Evolutionary conservation across 805 yeast species (phyloP), one percentile per base, ranked within the genome.

Genomic region (Saccharomyces paradoxus): DNA sequence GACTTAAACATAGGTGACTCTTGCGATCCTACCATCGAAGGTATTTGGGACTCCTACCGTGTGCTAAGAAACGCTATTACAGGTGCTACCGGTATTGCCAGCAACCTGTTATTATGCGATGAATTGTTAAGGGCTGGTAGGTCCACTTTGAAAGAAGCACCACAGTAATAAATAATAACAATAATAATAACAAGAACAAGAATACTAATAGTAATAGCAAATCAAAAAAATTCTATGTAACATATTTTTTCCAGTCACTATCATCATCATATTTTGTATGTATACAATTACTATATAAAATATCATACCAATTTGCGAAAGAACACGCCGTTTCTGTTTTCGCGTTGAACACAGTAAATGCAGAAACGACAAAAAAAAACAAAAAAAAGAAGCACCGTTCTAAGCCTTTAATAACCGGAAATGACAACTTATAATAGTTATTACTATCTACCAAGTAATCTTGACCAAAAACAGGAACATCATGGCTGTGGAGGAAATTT

Each of bases 61-160:
- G 99, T 94, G 44, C 75, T 94, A 56, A 83, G 99, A 75, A 94
- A 94, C 70, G 96, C 96, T 9, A 77, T 94, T 53, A 83, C 90
- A 51, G 84, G 96, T 49, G 96, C 98, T 41, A 86, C 95, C 1
- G 96, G 97, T 53, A 94, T 94, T 65, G 92, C 99, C 1, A 84
- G 94, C 59, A 94, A 94, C 69, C 75, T 94, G 64, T 79, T 94
- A 60, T 77, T 94, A 58, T 94, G 99, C 77, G 99, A 94, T 74
- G 99, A 94, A 74, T 78, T 94, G 60, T 79, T 94, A 67, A 90
- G 92, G 75, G 99, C 99, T 2, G 99, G 99, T 50, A 82, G 96
- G 63, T 89, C 96, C 13, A 87, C 96, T 10, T 77, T 90, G 74
- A 89, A 91, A 72, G 83, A 83, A 60, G 68, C 66, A 30, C 73